These are phyloP conservation scores for Phylloporus scabripes DNA, from an alignment of 768 basidiomycete genomes.

Conservation along the genomic window DNA sequence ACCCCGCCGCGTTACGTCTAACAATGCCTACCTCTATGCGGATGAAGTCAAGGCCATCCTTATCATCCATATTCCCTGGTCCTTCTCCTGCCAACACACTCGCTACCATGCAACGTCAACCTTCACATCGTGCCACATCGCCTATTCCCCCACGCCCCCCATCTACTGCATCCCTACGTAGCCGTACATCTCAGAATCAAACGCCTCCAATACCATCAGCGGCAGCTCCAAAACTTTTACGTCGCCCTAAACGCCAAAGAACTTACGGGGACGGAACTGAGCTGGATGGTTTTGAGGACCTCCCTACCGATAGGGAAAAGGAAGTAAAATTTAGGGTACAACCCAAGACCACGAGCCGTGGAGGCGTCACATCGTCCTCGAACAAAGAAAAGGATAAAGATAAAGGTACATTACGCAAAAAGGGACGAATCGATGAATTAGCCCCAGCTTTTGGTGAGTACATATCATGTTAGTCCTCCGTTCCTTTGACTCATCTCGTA, in stretches of 20 bases:
- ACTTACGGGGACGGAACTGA: constrained; percentile 88
- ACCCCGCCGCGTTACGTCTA: constrained; percentile 69
- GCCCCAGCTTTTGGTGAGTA: constrained; percentile 37
- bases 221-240: constrained; percentile 58
- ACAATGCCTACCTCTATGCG: constrained; percentile 85
- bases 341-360: constrained; percentile 61
- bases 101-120: constrained; percentile 25
- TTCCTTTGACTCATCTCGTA: constrained; percentile 1
- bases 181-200: constrained; percentile 26
- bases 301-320: constrained; percentile 80
- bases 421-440: constrained; percentile 44
- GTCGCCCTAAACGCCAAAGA: constrained; percentile 69
- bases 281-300: constrained; percentile 81
- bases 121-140: constrained; percentile 46
- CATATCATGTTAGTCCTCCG: background rate
- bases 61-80: constrained; percentile 69
- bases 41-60: constrained; percentile 65
- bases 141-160: constrained; percentile 58
- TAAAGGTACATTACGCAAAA: constrained; percentile 56
- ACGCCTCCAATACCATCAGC: constrained; percentile 37
- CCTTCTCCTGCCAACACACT: constrained; percentile 30
- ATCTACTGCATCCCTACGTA: constrained; percentile 46
- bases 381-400: constrained; percentile 37
- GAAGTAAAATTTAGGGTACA: constrained; percentile 71
- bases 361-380: constrained; percentile 43